Evolutionary conservation across 257 asterid genomes (phyloP).

Genomic region (Forsythia viridissima): DNA sequence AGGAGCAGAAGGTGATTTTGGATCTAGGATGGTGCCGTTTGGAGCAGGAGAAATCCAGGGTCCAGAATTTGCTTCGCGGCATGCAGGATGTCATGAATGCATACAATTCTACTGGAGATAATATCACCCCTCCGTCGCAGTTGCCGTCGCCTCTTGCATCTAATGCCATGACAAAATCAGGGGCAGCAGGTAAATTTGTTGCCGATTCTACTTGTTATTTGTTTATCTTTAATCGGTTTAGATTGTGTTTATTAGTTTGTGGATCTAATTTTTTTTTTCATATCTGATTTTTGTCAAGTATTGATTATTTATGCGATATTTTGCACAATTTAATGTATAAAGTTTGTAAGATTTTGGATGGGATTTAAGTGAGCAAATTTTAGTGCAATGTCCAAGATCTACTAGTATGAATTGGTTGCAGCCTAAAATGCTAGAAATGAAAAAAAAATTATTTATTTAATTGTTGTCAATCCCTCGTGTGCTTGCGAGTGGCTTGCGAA

Average conservation of each 20-base stretch:
- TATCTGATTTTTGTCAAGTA: neutral
- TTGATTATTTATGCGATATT: neutral
- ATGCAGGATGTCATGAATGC: conserved; percentile 79
- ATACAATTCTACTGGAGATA: conserved; percentile 40
- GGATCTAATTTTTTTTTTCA: neutral
- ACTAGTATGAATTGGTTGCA: neutral
- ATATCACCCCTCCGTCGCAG: conserved; percentile 36
- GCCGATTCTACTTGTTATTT: neutral
- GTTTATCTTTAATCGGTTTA: neutral
- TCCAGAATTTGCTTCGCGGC: conserved; percentile 69
- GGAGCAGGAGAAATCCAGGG: conserved; percentile 74
- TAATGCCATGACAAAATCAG: neutral
- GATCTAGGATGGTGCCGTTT: conserved; percentile 71
- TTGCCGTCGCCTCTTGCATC: conserved; percentile 30
- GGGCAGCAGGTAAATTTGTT: conserved; percentile 35
- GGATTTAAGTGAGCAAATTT: neutral
- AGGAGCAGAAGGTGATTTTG: conserved; percentile 73
- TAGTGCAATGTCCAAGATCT: neutral
- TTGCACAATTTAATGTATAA: neutral
- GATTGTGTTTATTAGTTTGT: neutral
- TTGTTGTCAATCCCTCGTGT: neutral
- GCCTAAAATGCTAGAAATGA: neutral
- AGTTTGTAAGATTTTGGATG: neutral
- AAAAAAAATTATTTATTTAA: too few species aligned
- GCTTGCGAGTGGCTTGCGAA: neutral